Percentiles rank a stretch among this genome's conserved stretches.
phyloP scores from a whole-genome alignment of 2,329 filamentous ascomycete species.

The Teratosphaeria nubilosa region DNA sequence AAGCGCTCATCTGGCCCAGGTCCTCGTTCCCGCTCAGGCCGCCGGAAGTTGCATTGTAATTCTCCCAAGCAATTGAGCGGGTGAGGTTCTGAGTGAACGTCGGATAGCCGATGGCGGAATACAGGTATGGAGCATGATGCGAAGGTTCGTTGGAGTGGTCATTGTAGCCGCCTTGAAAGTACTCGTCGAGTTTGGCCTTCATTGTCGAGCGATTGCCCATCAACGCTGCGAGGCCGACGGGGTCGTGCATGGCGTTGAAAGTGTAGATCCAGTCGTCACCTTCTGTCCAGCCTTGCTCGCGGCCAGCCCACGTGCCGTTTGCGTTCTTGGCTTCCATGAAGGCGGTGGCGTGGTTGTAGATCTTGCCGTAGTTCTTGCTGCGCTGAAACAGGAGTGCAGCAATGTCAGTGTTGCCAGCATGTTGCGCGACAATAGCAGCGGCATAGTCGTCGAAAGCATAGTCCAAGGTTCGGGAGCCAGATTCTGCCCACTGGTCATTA shows the following conservation, averaged over 20 bases:
- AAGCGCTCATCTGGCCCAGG: constrained; percentile 42
- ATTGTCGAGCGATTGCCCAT: constrained; percentile 30
- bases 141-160: constrained; percentile 41
- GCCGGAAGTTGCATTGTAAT: constrained; percentile 38
- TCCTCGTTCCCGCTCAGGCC: constrained; percentile 41
- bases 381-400: constrained; percentile 27
- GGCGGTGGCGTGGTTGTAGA: constrained; percentile 35
- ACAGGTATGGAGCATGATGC: constrained; percentile 40
- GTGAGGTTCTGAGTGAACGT: constrained; percentile 30
- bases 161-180: constrained; percentile 38
- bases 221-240: constrained; percentile 32
- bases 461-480: constrained; percentile 38
- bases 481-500: constrained; percentile 40
- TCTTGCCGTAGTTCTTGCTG: constrained; percentile 31
- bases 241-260: constrained; percentile 40
- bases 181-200: constrained; percentile 34
- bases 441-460: constrained; percentile 40
- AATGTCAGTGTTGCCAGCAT: constrained; percentile 26
- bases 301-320: constrained; percentile 37
- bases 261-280: constrained; percentile 44
- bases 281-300: constrained; percentile 40
- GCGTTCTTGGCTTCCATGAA: constrained; percentile 41
- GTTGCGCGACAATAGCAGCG: constrained; percentile 31
- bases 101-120: constrained; percentile 35
- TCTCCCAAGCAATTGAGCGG: constrained; percentile 28